These are phyloP conservation scores for Cucumis melo DNA, from an alignment of 306 rosid species.

Conservation along the genomic window DNA sequence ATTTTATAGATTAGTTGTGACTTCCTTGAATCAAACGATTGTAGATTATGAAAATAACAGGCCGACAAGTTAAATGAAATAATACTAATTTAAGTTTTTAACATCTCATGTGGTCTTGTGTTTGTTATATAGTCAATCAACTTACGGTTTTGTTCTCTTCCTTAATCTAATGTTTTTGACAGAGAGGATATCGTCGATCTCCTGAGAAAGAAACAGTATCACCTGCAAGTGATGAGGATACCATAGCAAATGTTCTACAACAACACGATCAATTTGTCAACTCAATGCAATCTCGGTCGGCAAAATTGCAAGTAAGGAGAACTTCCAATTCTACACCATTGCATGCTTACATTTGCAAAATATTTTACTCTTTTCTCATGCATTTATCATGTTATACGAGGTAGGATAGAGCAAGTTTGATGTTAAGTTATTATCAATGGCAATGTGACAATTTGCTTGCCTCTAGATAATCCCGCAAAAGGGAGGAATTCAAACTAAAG, in stretches of 20 bases:
- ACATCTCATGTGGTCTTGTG: not conserved
- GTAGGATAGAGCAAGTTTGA: too few relatives aligned
- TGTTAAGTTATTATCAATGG: too few relatives aligned
- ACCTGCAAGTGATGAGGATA: slow-evolving; percentile 78
- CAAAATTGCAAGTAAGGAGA: slow-evolving; percentile 71
- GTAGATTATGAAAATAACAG: not conserved
- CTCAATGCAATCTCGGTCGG: slow-evolving; percentile 81
- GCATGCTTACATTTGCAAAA: not conserved
- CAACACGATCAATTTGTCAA: slow-evolving; percentile 71
- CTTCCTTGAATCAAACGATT: not conserved
- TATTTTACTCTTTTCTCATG: not conserved
- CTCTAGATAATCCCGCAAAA: not conserved
- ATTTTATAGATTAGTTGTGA: not conserved
- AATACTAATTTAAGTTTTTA: not conserved
- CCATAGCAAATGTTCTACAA: slow-evolving; percentile 64
- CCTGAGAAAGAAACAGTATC: slow-evolving; percentile 61
- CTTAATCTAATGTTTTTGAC: slow-evolving; percentile 28
- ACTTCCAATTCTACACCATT: not conserved
- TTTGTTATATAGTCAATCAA: not conserved
- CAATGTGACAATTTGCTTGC: too few relatives aligned
- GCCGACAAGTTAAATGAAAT: not conserved
- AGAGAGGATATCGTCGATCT: slow-evolving; percentile 58
- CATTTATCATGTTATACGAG: not conserved
- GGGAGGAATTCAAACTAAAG: not conserved
- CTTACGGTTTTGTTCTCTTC: not conserved